Conservation (phyloP, 805 yeast species). For the Wickerhamiella sergipiensis region DNA sequence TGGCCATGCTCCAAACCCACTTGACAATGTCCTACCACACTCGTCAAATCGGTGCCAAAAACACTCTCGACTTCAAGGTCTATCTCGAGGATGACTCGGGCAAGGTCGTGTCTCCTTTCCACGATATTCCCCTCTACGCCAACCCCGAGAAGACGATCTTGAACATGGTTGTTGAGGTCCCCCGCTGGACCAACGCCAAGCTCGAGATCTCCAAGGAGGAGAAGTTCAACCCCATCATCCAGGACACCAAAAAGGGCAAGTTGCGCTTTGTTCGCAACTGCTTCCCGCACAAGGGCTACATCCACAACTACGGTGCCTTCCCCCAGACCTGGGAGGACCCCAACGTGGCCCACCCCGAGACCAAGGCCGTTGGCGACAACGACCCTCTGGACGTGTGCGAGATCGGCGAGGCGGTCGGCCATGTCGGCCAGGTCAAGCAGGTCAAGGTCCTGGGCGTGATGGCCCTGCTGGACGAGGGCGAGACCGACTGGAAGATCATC, state of each 20-base stretch:
- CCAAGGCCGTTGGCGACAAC: constrained; percentile 64
- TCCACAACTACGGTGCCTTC: constrained; percentile 96
- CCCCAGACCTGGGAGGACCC: constrained; percentile 99
- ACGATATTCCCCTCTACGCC: constrained; percentile 84
- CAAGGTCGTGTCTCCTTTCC: constrained; percentile 90
- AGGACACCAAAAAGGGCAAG: constrained; percentile 95
- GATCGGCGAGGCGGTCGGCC: constrained; percentile 49
- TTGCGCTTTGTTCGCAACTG: constrained; percentile 92
- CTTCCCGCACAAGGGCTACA: constrained; percentile 98
- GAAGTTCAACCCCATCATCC: constrained; percentile 82
- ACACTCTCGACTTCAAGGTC: constrained; percentile 87
- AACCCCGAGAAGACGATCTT: constrained; percentile 80
- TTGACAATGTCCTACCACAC: constrained; percentile 44
- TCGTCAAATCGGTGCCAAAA: constrained; percentile 90
- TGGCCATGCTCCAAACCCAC: constrained; percentile 10
- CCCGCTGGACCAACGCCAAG: constrained; percentile 98
- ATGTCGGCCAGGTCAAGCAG: constrained; percentile 62
- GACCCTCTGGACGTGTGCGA: constrained; percentile 95
- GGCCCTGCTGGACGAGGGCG: constrained; percentile 95
- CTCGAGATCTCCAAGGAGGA: constrained; percentile 81
- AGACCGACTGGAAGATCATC: constrained; percentile 93
- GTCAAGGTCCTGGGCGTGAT: constrained; percentile 89
- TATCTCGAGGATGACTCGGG: constrained; percentile 78
- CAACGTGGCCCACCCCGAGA: constrained; percentile 33
- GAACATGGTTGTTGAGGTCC: constrained; percentile 91